Evolutionary conservation across 345 rosid genomes (phyloP), one percentile per base, ranked within the genome.

Genomic region (Dovyalis caffra): DNA sequence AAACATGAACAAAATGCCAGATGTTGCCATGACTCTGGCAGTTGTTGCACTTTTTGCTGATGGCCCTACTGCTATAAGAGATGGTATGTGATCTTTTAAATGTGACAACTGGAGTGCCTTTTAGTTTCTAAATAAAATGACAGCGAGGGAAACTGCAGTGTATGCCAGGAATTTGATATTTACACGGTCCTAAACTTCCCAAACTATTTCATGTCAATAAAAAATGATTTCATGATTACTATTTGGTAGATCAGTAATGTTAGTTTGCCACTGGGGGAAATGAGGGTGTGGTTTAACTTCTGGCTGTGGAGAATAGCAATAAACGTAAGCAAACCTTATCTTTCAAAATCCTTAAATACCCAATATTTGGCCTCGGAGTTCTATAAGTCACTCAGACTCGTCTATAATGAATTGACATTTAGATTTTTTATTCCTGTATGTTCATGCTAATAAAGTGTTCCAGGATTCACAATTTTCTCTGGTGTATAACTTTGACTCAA

Each of bases 1-100:
- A 58, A 88, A 95, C 90, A 93, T 93, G 99, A 93, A 95, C 91
- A 95, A 95, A 88, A 95, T 95, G 98, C 98, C 98, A 34, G 98
- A 95, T 73, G 99, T 91, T 73, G 98, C 98, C 68, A 91, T 92
- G 97, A 96, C 99, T 66, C 91, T 93, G 61, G 98, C 99, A 1
- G 97, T 96, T 57, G 97, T 90, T 84, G 98, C 99, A 8, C 95
- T 93, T 74, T 93, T 86, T 58, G 94, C 97, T 3, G 90, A 96
- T 76, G 98, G 99, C 77, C 97, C 97, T 75, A 92, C 97, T 53
- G 87, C 97, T 84, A 96, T 96, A 72, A 88, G 97, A 88, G 99
- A 93, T 63, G 99, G 98, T 96, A 86, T 61, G 49, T 77, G n/a
- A 21, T 33, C 57, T 64, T 69, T 56, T 64, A 33, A n/a, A 4